A percentile compares a stretch with the other conserved stretches of the same genome.
phyloP scores from a whole-genome alignment of 345 rosid species.

The Citrus unshiu region DNA sequence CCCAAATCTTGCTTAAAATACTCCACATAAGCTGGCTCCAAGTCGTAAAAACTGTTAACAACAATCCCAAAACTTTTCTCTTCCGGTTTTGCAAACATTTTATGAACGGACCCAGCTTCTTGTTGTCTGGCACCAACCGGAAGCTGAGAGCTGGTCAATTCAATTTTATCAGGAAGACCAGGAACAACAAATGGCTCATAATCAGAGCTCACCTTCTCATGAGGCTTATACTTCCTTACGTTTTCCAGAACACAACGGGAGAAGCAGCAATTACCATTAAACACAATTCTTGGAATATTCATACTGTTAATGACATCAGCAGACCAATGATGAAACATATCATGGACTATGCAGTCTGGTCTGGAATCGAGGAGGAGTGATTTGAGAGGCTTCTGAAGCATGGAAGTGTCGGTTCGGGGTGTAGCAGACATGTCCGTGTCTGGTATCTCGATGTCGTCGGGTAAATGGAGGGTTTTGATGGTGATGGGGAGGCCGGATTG shows the following conservation, averaged over 20 bases:
- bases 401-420: constrained; percentile 33
- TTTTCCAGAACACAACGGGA: constrained; percentile 24
- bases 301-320: constrained; percentile 22
- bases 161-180: constrained; percentile 40
- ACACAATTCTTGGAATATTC: constrained; percentile 36
- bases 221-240: constrained; percentile 25
- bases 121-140: constrained; percentile 9
- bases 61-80: constrained; percentile 27
- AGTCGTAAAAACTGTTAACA: constrained; percentile 41
- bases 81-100: constrained; percentile 8
- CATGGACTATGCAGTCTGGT: constrained; percentile 41
- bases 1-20: constrained; percentile 26
- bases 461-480: constrained; percentile 19
- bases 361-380: constrained; percentile 13
- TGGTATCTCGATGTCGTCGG: constrained; percentile 13
- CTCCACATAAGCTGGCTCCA: constrained; percentile 46
- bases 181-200: constrained; percentile 40
- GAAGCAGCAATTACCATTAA: constrained; percentile 41
- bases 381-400: constrained; percentile 31
- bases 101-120: background rate
- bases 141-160: constrained; percentile 41
- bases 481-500: constrained; percentile 27
- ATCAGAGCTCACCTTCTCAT: constrained; percentile 34
- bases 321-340: constrained; percentile 38
- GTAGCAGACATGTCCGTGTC: constrained; percentile 32